Evolutionary conservation across 2,329 filamentous ascomycete genomes (phyloP).

Genomic region (Curvularia verruculosa): DNA sequence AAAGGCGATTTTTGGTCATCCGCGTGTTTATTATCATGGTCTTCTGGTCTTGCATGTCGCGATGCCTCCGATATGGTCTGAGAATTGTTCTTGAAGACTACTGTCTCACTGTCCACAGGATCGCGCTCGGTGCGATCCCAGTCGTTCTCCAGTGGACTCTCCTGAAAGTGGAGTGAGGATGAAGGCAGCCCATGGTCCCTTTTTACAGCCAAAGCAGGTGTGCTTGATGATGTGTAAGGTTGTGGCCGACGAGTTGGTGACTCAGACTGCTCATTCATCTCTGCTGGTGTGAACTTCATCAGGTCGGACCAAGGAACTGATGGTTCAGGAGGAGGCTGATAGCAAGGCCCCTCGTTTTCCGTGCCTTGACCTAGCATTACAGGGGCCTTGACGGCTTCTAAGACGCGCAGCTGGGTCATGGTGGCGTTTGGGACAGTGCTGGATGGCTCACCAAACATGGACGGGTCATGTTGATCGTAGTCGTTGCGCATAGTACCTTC

Average conservation of each 20-base stretch:
- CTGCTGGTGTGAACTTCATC: slow-evolving; percentile 31
- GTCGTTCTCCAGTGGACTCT: slow-evolving; percentile 13
- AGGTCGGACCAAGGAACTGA: slow-evolving; percentile 49
- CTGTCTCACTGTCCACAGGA: background rate
- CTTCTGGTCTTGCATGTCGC: background rate
- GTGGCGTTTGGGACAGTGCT: slow-evolving; percentile 53
- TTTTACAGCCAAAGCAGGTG: background rate
- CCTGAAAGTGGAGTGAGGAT: slow-evolving; percentile 12
- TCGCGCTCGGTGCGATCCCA: background rate
- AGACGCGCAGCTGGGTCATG: slow-evolving; percentile 49
- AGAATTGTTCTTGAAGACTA: background rate
- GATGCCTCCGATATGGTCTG: background rate
- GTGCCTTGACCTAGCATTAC: slow-evolving; percentile 31
- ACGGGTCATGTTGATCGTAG: slow-evolving; percentile 50
- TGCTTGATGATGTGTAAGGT: background rate
- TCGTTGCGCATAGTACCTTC: slow-evolving; percentile 44
- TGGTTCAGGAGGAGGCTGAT: slow-evolving; percentile 32
- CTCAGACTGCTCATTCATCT: slow-evolving; percentile 17
- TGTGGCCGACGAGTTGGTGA: slow-evolving; percentile 13
- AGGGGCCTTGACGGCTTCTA: slow-evolving; percentile 44
- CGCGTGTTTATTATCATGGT: background rate
- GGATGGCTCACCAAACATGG: slow-evolving; percentile 51
- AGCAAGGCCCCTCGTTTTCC: slow-evolving; percentile 17
- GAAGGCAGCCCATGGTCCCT: background rate
- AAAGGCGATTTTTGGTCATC: slow-evolving; percentile 2